Evolutionary conservation across 441 rosid species (phyloP), one percentile per base, ranked within the genome.

Genomic region (Populus tomentosa): DNA sequence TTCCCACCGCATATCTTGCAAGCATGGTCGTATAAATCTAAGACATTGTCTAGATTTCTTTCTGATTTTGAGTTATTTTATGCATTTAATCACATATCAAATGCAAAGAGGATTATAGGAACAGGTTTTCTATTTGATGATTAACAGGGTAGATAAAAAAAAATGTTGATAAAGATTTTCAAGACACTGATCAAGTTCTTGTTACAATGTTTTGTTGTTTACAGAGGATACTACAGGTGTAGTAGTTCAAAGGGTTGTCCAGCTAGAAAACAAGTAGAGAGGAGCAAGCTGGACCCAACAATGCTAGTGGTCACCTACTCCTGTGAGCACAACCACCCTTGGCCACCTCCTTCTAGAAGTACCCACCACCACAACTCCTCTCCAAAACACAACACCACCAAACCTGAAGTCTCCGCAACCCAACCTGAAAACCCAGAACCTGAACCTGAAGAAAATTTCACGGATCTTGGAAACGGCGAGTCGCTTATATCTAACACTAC

Each of bases 221-320:
- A 70, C 89, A 92, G 99, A 81, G 98, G 97, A 64, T 95, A 95
- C 77, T 95, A 95, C 79, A 84, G 99, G 65, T 95, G 98, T 75
- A 95, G 98, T 72, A 92, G 99, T 75, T 92, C 98, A 35, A 95
- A 93, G 82, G 99, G 99, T 13, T 95, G 99, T 64, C 99, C 99
- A 2, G 98, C 98, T 0, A 89, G 94, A 82, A 95, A 95, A 53
- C 98, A 93, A 86, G 97, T 95, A 32, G 98, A 95, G 84, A 87
- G 97, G 46, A 95, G 97, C 85, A 83, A 89, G 7, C 84, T 85
- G 72, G 92, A 95, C 87, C 98, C 99, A 56, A 79, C 88, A 38
- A 91, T 86, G 97, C 86, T 95, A n/a, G 79, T 91, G 24, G 83
- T 94, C 82, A 95, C 98, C 71, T 92, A 95, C 86, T 89, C 97